phyloP scores from a whole-genome alignment of 163 green algal species.

The Scenedesmus sp. region DNA sequence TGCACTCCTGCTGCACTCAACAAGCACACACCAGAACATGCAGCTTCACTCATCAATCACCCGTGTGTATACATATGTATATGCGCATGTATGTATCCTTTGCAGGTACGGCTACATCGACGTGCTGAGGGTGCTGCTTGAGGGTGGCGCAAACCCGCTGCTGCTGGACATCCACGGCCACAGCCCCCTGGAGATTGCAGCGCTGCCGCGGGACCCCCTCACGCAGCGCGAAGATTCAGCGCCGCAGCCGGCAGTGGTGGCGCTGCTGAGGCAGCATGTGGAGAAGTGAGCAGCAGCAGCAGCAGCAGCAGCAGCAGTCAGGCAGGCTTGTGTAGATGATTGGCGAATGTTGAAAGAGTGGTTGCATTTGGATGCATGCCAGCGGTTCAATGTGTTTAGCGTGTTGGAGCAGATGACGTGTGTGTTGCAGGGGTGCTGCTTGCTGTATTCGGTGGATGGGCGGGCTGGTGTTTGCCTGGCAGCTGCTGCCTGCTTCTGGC shows the following conservation, averaged over 20 bases:
- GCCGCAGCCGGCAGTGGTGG: background rate
- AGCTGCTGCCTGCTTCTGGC: too few relatives aligned
- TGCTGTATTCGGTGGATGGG: too few relatives aligned
- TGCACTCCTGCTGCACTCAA: background rate
- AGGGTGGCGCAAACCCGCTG: conserved; percentile 18
- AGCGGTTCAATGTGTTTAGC: too few relatives aligned
- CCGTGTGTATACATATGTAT: too few relatives aligned
- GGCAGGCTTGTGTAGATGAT: background rate
- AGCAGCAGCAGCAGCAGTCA: too few relatives aligned
- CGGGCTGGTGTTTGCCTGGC: too few relatives aligned
- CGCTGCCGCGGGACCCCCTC: background rate
- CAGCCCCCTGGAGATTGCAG: background rate
- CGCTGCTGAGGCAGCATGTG: conserved; percentile 12
- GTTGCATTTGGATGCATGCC: too few relatives aligned
- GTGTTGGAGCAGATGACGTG: too few relatives aligned
- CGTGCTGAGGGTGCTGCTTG: background rate
- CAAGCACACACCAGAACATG: too few relatives aligned
- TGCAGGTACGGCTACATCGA: conserved; percentile 14
- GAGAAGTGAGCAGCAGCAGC: background rate
- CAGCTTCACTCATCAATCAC: too few relatives aligned
- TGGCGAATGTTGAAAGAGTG: background rate
- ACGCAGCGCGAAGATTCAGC: background rate
- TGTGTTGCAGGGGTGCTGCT: too few relatives aligned
- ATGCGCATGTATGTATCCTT: too few relatives aligned
- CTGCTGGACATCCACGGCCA: background rate